Evolutionary conservation across 257 asterid genomes (phyloP), one percentile per base, ranked within the genome.

Genomic region (Parsonsia alboflavescens): DNA sequence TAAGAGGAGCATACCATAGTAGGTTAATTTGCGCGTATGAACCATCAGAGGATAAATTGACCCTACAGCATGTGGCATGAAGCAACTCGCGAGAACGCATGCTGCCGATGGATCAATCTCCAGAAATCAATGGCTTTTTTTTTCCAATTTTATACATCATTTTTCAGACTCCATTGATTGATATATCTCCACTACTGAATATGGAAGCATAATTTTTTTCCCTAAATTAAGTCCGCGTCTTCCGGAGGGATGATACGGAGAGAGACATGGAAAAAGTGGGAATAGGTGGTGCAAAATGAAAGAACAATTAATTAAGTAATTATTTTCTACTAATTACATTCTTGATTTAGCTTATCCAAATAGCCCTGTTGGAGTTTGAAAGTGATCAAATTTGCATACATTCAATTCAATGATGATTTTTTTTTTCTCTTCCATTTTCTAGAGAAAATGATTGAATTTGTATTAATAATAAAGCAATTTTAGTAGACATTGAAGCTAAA

Each of bases 61-160:
- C 52, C 75, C 75, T 56, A 71, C 41, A 21, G 66, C 75, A 54
- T 54, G 67, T 54, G 70, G 16, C 50, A 6, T 36, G 39, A 36
- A 7, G 22, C 36, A 49, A 50, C 72, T 10, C 22, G 26, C 3
- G 56, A 44, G 44, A 3, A 67, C 24, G 15, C 69, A 36, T 36
- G 3, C 39, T 1, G 39, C 39, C 39, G 39, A 33, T 33, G 1
- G 22, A 70, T 0, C 13, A 7, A 70, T 2, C 45, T 26, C 22
- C 73, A 69, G 57, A 46, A 48, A 48, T 13, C 22, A 22, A 33
- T 13, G 39, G 44, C 57, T 7, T 7, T 10, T 49, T 33, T 48
- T 68, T 68, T 58, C n/a, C n/a, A n/a, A n/a, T 46, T 48, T 13
- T 68, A 24, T 10, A 5, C 33, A 26, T 69, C 44, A 26, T 26